Percentiles rank a stretch among this genome's conserved stretches.
These are phyloP conservation scores for Ceraceosorus guamensis DNA, from an alignment of 1,284 basidiomycete genomes.

Conservation along the genomic window DNA sequence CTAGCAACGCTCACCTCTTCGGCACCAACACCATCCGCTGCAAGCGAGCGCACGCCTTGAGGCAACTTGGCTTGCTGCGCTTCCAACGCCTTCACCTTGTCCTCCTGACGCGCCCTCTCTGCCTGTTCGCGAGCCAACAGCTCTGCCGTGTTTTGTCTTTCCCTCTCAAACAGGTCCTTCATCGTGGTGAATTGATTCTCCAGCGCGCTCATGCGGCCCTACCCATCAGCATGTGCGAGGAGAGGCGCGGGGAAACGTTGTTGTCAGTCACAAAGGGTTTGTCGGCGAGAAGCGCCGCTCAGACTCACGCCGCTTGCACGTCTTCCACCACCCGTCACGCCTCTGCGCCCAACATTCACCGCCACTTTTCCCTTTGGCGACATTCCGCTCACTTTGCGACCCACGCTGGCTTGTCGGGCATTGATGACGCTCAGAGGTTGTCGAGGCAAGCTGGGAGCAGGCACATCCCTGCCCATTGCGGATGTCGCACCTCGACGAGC, in stretches of 20 bases:
- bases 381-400: not conserved
- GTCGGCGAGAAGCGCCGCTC: not conserved
- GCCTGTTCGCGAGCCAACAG: conserved; percentile 24
- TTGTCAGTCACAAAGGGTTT: no score
- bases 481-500: not conserved
- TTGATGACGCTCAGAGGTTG: not conserved
- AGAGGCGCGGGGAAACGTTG: not conserved
- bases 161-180: conserved; percentile 37
- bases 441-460: not conserved
- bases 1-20: conserved; percentile 23
- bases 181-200: conserved; percentile 28
- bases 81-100: conserved; percentile 33
- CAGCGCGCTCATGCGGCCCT: conserved; percentile 22
- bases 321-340: not conserved
- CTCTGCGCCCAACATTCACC: not conserved
- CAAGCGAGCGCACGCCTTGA: conserved; percentile 32
- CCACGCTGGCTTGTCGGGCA: not conserved
- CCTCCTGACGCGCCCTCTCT: conserved; percentile 31
- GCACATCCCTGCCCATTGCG: not conserved
- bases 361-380: not conserved
- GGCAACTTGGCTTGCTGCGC: conserved; percentile 18
- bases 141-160: conserved; percentile 31
- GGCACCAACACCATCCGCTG: conserved; percentile 24
- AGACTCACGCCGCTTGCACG: not conserved
- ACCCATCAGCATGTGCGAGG: not conserved